Conservation (phyloP, 148 eudicot genomes). For the Chenopodium quinoa region DNA sequence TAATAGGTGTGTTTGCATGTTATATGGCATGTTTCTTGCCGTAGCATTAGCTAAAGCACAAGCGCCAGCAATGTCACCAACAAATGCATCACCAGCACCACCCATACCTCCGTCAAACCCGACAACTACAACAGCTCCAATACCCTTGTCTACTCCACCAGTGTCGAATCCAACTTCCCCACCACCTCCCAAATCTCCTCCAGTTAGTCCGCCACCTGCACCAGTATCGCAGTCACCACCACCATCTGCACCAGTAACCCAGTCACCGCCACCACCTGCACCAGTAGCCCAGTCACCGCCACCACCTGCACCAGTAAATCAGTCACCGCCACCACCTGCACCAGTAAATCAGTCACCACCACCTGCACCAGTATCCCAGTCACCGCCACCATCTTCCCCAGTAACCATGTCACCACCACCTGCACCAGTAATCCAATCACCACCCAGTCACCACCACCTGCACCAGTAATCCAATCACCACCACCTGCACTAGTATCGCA, state of each 20-base stretch:
- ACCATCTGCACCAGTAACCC: conserved; percentile 25
- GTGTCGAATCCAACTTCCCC: conserved; percentile 22
- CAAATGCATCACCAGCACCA: conserved; percentile 36
- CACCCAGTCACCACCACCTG: conserved; percentile 15
- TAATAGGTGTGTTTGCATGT: conserved; percentile 27
- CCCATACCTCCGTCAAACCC: conserved; percentile 41
- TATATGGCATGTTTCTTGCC: conserved; percentile 34
- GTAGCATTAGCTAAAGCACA: conserved; percentile 49
- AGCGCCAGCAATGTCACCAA: conserved; percentile 61
- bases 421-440: conserved; percentile 18
- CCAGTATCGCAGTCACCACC: conserved; percentile 34
- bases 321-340: conserved; percentile 2
- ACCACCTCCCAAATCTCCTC: conserved; percentile 6
- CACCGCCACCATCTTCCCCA: conserved; percentile 33
- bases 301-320: conserved; percentile 24
- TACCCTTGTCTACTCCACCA: conserved; percentile 23
- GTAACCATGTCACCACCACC: conserved; percentile 10
- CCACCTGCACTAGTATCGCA: conserved; percentile 17
- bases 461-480: conserved; percentile 21
- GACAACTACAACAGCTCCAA: conserved; percentile 31
- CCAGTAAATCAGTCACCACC: conserved; percentile 22
- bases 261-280: conserved; percentile 21
- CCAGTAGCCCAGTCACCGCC: conserved; percentile 34
- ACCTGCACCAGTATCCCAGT: conserved; percentile 19
- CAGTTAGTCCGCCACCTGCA: not conserved